Conservation (phyloP, 495 filamentous ascomycete genomes). For the Penicillium odoratum region DNA sequence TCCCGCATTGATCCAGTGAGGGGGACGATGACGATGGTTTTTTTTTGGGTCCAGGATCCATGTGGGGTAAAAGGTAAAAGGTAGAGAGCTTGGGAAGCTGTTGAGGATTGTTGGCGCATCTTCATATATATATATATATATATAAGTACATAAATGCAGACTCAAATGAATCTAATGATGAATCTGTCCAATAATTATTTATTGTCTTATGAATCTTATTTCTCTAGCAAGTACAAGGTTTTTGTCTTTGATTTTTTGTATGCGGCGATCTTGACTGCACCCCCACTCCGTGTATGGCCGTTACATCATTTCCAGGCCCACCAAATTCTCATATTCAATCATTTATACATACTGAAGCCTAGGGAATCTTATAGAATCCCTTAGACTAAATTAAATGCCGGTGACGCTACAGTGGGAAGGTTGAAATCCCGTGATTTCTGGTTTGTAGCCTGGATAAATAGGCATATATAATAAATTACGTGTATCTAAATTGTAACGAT, state of each 20-base stretch:
- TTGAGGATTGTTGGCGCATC: no score
- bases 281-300: conserved; percentile 4
- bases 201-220: no score
- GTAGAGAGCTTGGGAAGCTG: background rate
- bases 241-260: background rate
- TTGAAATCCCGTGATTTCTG: background rate
- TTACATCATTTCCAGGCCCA: background rate
- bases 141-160: no score
- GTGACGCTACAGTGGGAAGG: background rate
- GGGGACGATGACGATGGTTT: conserved; percentile 1
- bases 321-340: background rate
- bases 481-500: conserved; percentile 7
- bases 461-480: conserved; percentile 1
- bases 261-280: background rate
- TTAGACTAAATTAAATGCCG: background rate
- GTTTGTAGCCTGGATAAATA: background rate
- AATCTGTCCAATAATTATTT: no score
- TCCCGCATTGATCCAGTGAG: conserved; percentile 5
- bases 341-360: background rate
- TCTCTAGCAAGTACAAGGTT: no score
- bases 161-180: no score
- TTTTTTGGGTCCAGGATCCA: background rate
- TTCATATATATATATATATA: no score
- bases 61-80: conserved; percentile 14
- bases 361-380: no score